Conservation (phyloP, 169 alveolate genomes). For the Eimeria acervulina region DNA sequence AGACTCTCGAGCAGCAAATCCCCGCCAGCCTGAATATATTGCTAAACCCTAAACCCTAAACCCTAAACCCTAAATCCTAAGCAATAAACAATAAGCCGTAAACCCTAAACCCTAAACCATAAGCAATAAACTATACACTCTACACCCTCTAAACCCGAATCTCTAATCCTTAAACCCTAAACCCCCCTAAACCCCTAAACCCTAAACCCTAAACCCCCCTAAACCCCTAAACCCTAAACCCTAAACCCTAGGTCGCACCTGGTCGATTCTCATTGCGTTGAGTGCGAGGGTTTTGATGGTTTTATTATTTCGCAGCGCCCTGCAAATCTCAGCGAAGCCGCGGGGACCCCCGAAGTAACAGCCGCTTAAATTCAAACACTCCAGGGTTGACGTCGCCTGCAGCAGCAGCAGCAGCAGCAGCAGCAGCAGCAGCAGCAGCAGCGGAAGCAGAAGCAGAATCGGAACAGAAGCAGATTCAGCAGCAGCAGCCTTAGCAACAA, state of each 20-base stretch:
- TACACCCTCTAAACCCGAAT: too few relatives aligned
- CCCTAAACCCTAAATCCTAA: not conserved
- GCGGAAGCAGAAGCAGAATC: not conserved
- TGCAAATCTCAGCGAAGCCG: constrained; percentile 21
- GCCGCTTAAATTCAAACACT: not conserved
- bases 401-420: not conserved
- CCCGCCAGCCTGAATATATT: constrained; percentile 4
- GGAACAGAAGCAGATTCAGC: not conserved
- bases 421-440: constrained; percentile 10
- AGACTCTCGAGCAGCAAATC: constrained; percentile 16
- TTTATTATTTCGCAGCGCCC: not conserved
- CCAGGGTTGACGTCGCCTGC: not conserved
- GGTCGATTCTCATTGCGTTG: not conserved
- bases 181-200: not conserved
- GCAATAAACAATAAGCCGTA: not conserved
- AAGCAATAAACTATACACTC: too few relatives aligned
- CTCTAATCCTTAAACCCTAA: not conserved
- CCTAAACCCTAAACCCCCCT: not conserved
- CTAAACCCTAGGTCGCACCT: not conserved
- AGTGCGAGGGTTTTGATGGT: not conserved
- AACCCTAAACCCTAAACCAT: not conserved
- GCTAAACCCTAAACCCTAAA: not conserved
- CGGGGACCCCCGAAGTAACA: not conserved
- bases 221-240: not conserved
- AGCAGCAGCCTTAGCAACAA: not conserved